A percentile compares a stretch with the other conserved stretches of the same genome.
These are phyloP conservation scores for Diospyros kaki DNA, from an alignment of 148 eudicot genomes.

Conservation along the genomic window DNA sequence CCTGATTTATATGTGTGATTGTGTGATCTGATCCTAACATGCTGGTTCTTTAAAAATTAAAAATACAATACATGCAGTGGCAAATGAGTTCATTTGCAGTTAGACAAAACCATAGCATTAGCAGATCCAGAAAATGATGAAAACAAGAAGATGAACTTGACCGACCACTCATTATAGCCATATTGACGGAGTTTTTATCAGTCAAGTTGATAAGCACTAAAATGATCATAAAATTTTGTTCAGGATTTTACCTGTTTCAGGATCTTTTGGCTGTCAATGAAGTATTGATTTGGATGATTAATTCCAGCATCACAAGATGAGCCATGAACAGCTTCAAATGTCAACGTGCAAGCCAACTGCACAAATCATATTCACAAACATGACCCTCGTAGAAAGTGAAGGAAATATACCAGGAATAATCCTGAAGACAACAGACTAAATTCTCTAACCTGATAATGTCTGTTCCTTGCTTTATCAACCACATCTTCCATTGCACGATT, in stretches of 20 bases:
- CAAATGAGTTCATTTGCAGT: background rate
- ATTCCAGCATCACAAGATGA: constrained; percentile 81
- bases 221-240: background rate
- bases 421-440: constrained; percentile 1
- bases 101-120: background rate
- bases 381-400: constrained; percentile 8
- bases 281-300: constrained; percentile 89
- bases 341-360: constrained; percentile 94
- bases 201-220: background rate
- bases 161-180: background rate
- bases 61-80: background rate
- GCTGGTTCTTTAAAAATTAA: too few species aligned
- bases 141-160: background rate
- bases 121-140: background rate
- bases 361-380: constrained; percentile 13
- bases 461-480: constrained; percentile 69
- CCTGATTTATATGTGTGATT: too few species aligned
- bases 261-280: constrained; percentile 71
- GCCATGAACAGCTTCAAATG: constrained; percentile 81
- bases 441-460: constrained; percentile 68
- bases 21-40: too few species aligned
- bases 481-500: constrained; percentile 66
- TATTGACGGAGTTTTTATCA: background rate
- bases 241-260: constrained; percentile 43
- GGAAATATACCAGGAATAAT: background rate